Conservation (phyloP, 768 basidiomycete genomes). For the Kwoniella mangroviensis region DNA sequence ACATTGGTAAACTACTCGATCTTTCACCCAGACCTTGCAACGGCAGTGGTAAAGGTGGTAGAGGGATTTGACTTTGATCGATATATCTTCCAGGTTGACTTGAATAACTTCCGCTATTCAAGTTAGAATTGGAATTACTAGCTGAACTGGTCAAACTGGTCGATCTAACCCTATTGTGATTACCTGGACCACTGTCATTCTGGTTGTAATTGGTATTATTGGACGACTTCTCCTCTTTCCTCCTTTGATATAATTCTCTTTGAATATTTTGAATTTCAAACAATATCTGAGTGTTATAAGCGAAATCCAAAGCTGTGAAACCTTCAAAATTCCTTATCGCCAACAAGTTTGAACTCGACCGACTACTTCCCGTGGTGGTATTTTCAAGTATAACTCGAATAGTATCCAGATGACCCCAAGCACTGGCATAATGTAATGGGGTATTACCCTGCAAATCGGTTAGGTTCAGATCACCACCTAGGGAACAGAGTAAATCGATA, state of each 20-base stretch:
- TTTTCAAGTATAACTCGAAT: constrained; percentile 85
- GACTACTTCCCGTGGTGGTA: constrained; percentile 63
- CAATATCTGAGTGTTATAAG: constrained; percentile 66
- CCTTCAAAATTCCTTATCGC: constrained; percentile 84
- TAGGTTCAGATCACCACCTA: constrained; percentile 86
- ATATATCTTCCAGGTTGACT: constrained; percentile 18
- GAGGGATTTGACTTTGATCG: neutral
- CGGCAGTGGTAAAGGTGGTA: neutral
- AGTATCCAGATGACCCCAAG: constrained; percentile 62
- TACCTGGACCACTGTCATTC: neutral
- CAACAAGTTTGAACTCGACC: constrained; percentile 58
- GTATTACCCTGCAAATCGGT: constrained; percentile 91
- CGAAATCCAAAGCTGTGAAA: constrained; percentile 90
- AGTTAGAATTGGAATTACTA: constrained; percentile 1
- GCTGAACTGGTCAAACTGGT: constrained; percentile 4
- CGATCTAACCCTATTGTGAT: neutral
- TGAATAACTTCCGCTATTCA: neutral
- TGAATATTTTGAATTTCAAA: constrained; percentile 31
- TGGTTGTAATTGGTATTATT: neutral
- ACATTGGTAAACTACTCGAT: constrained; percentile 23
- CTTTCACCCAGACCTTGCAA: constrained; percentile 5
- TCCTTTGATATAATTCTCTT: constrained; percentile 37
- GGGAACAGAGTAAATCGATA: constrained; percentile 72
- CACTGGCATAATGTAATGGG: constrained; percentile 73
- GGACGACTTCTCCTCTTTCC: constrained; percentile 20